These are phyloP conservation scores for Raddia guianensis DNA, from an alignment of 176 grass and related monocot species.

Conservation along the genomic window DNA sequence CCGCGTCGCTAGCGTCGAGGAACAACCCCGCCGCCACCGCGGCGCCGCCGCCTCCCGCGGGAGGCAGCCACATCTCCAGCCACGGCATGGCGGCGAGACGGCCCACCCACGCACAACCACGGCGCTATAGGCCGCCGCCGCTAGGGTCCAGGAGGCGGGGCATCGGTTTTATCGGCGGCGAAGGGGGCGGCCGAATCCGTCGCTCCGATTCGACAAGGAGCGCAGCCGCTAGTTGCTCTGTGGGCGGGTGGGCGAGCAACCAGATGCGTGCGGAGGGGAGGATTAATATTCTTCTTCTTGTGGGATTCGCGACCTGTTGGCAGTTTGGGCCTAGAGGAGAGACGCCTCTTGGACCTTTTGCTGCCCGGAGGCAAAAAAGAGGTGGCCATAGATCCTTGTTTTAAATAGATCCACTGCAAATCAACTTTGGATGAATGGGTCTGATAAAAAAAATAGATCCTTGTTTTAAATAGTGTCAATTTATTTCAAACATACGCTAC, in stretches of 20 bases:
- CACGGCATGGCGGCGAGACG: slow-evolving; percentile 73
- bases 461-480: too few species aligned
- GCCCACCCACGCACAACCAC: slow-evolving; percentile 1
- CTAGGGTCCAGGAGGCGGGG: slow-evolving; percentile 47
- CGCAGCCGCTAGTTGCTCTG: background rate
- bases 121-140: background rate
- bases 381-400: background rate
- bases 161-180: slow-evolving; percentile 54
- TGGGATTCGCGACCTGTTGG: slow-evolving; percentile 28
- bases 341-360: slow-evolving; percentile 29
- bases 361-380: slow-evolving; percentile 40
- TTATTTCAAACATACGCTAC: too few species aligned
- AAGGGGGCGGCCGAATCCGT: background rate
- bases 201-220: slow-evolving; percentile 14
- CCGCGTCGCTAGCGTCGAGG: slow-evolving; percentile 59
- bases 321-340: background rate
- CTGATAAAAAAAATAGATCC: too few species aligned
- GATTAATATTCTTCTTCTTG: slow-evolving; percentile 47
- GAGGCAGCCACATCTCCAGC: slow-evolving; percentile 76
- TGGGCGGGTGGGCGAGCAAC: slow-evolving; percentile 22
- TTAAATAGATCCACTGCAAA: too few species aligned
- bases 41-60: slow-evolving; percentile 24
- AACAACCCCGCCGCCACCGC: slow-evolving; percentile 65
- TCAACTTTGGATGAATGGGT: too few species aligned
- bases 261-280: slow-evolving; percentile 33